Evolutionary conservation across 768 basidiomycete species (phyloP).

Genomic region (Naganishia vishniacii): DNA sequence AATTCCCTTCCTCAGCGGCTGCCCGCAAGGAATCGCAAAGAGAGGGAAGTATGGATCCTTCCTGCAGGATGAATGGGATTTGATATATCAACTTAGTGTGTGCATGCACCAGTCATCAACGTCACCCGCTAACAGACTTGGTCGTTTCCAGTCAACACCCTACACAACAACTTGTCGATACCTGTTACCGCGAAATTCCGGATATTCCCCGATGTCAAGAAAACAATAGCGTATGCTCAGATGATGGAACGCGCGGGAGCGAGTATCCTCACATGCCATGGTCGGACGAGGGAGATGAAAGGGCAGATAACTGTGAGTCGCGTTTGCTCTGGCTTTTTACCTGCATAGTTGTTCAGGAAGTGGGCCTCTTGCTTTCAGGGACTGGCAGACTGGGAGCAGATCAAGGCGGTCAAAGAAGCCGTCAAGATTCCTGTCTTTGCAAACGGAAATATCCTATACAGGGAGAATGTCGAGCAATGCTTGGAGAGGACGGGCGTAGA

Average conservation of each 20-base stretch:
- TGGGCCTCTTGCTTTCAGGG: constrained; percentile 54
- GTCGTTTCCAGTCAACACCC: constrained; percentile 65
- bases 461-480: constrained; percentile 73
- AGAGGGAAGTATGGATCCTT: constrained; percentile 82
- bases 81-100: constrained; percentile 70
- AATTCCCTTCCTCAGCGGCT: constrained; percentile 39
- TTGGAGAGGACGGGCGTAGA: constrained; percentile 79
- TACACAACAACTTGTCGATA: constrained; percentile 76
- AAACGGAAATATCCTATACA: constrained; percentile 89
- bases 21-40: constrained; percentile 91
- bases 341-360: not conserved
- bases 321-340: not conserved
- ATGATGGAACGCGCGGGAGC: constrained; percentile 95
- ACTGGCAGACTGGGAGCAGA: constrained; percentile 81
- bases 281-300: constrained; percentile 82
- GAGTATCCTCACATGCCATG: constrained; percentile 90
- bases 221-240: constrained; percentile 86
- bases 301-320: constrained; percentile 66
- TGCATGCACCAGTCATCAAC: constrained; percentile 46
- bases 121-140: not conserved
- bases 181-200: constrained; percentile 97
- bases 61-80: constrained; percentile 89
- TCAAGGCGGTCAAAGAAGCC: constrained; percentile 80
- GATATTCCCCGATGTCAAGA: constrained; percentile 74
- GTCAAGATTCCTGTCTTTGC: constrained; percentile 88